phyloP scores from a whole-genome alignment of 2,329 filamentous ascomycete genomes.

The Ophiostoma montium region DNA sequence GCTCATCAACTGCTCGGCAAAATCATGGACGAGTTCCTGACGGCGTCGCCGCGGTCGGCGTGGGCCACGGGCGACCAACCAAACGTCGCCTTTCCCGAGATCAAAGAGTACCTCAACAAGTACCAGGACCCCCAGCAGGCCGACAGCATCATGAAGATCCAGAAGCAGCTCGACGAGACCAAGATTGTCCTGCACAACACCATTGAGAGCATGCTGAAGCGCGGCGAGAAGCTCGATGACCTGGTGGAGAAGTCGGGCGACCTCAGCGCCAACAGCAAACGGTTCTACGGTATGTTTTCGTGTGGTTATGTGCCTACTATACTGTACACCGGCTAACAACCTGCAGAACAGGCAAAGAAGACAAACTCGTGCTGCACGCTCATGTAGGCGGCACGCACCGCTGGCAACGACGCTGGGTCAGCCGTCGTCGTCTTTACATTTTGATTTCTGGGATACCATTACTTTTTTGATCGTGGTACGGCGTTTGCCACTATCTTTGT shows the following conservation, averaged over 20 bases:
- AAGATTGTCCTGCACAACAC: conserved; percentile 97
- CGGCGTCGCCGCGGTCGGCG: conserved; percentile 48
- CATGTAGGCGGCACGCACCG: conserved; percentile 34
- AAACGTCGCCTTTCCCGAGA: conserved; percentile 48
- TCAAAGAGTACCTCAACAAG: conserved; percentile 59
- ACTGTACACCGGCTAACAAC: background rate
- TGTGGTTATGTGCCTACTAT: background rate
- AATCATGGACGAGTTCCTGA: conserved; percentile 73
- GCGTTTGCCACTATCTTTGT: no score
- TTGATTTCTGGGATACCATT: background rate
- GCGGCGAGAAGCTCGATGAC: conserved; percentile 93
- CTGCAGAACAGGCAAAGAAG: conserved; percentile 54
- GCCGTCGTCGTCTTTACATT: background rate
- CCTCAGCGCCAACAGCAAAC: conserved; percentile 83
- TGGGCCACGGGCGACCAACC: conserved; percentile 43
- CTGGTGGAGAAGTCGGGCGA: conserved; percentile 88
- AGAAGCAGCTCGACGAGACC: conserved; percentile 92
- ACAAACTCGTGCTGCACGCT: conserved; percentile 63
- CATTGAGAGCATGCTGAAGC: conserved; percentile 72
- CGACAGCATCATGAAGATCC: conserved; percentile 89
- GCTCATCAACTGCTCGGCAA: conserved; percentile 81
- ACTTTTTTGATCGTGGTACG: no score
- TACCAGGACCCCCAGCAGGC: conserved; percentile 81
- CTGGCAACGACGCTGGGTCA: background rate
- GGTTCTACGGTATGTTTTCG: conserved; percentile 61